Percentiles rank a stretch among this genome's conserved stretches.
These are phyloP conservation scores for Emericellopsis terricola DNA, from an alignment of 495 filamentous ascomycete species.

Conservation along the genomic window DNA sequence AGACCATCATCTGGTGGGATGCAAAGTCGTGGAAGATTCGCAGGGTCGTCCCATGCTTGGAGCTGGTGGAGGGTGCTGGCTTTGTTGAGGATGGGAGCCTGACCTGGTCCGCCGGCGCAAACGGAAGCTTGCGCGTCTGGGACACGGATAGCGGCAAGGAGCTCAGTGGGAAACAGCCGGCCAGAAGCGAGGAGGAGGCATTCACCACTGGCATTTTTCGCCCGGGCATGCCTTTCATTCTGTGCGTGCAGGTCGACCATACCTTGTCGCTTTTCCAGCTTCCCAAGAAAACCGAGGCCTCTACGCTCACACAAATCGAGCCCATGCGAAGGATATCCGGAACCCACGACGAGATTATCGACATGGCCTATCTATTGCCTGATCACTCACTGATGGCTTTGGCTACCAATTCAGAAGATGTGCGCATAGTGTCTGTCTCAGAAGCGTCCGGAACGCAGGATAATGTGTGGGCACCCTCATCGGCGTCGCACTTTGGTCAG, in stretches of 20 bases:
- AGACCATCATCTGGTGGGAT: constrained; percentile 87
- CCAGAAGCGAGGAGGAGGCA: constrained; percentile 52
- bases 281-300: constrained; percentile 9
- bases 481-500: constrained; percentile 56
- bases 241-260: constrained; percentile 81
- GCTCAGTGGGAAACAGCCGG: constrained; percentile 51
- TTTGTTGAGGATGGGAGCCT: constrained; percentile 53
- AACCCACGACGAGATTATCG: constrained; percentile 94
- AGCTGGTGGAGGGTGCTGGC: constrained; percentile 66
- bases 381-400: constrained; percentile 70
- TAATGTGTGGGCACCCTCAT: constrained; percentile 9
- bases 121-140: constrained; percentile 71
- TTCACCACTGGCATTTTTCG: constrained; percentile 56
- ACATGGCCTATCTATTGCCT: constrained; percentile 66
- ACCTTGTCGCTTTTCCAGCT: constrained; percentile 60
- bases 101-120: constrained; percentile 74
- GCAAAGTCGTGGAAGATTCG: constrained; percentile 65
- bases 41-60: constrained; percentile 67
- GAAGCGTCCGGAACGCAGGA: constrained; percentile 12
- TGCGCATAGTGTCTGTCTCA: constrained; percentile 57
- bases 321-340: constrained; percentile 67
- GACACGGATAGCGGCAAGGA: constrained; percentile 56
- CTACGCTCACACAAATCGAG: constrained; percentile 15
- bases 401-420: constrained; percentile 86
- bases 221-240: constrained; percentile 39